Percentiles rank a stretch among this genome's conserved stretches.
Evolutionary conservation across 2,329 filamentous ascomycete species (phyloP).

Genomic region (Capronia coronata): DNA sequence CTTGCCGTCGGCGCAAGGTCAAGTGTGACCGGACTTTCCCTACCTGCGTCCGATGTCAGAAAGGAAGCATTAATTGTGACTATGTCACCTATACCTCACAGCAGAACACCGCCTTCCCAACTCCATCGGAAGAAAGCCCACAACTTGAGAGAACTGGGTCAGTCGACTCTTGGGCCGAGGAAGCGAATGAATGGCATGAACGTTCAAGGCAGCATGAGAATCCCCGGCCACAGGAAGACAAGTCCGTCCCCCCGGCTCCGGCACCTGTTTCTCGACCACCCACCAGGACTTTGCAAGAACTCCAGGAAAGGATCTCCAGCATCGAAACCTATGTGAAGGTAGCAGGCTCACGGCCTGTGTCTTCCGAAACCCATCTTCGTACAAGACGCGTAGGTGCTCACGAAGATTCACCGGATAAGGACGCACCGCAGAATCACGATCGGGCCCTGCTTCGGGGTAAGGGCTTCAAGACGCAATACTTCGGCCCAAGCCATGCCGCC

Average conservation of each 20-base stretch:
- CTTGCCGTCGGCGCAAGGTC: constrained; percentile 27
- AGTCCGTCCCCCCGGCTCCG: constrained; percentile 2
- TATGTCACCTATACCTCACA: constrained; percentile 27
- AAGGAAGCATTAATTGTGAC: constrained; percentile 24
- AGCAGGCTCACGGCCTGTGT: constrained; percentile 14
- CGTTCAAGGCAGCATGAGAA: constrained; percentile 16
- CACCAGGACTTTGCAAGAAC: constrained; percentile 11
- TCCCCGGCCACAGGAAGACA: constrained; percentile 2
- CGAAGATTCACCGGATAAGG: constrained; percentile 7
- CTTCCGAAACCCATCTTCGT: constrained; percentile 11
- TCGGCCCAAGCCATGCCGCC: constrained; percentile 26
- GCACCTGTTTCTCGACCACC: constrained; percentile 6
- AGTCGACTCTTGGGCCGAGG: constrained; percentile 21
- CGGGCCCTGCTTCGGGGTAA: constrained; percentile 25
- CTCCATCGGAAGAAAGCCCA: constrained; percentile 17
- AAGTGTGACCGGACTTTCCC: constrained; percentile 29
- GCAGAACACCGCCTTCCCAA: constrained; percentile 11
- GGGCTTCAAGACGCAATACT: constrained; percentile 28
- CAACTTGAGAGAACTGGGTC: constrained; percentile 15
- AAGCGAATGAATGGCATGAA: constrained; percentile 23
- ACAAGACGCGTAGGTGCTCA: constrained; percentile 10
- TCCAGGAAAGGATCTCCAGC: constrained; percentile 20
- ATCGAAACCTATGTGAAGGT: constrained; percentile 19
- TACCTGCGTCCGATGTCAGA: constrained; percentile 27
- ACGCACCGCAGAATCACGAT: constrained; percentile 18